Evolutionary conservation across 495 filamentous ascomycete genomes (phyloP), one percentile per base, ranked within the genome.

Genomic region (Emericellopsis terricola): DNA sequence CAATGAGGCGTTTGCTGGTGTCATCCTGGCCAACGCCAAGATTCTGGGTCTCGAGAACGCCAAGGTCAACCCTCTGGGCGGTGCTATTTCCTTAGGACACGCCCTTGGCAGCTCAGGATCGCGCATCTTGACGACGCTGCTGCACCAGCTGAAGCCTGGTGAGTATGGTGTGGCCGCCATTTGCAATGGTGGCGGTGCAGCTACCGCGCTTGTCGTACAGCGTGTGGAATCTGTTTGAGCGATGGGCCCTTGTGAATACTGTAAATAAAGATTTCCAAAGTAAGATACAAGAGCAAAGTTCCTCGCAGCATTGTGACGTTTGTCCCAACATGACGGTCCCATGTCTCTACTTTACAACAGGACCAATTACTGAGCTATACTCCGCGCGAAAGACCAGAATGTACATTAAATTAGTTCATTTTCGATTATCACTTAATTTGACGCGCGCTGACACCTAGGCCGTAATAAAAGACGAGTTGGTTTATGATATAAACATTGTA

Each of bases 1-100:
- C 56, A 97, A 97, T 53, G 89, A 97, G 52, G 89, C 89, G 0
- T 97, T 97, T 52, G 87, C 87, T 10, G 87, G 81, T 0, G 87
- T 94, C 10, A 92, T 94, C 55, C 85, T 86, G 53, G 87, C 87
- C 7, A 94, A 94, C 44, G 78, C 82, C 46, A 80, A 89, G 77
- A 87, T 86, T 39, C 73, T 92, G 16, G 78, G 73, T 21, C 68
- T 94, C 7, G 64, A 85, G 39, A 57, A 65, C 28, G 76, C 75
- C 8, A 78, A 69, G 19, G 81, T 97, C 23, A 97, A 97, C 47
- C 75, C 74, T 15, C 66, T 84, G 1, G 89, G 89, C 34, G 89
- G 89, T 31, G 89, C 89, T 2, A 93, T 97, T 36, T 74, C 85
- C 7, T 60, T 94, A n/a, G 89, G 89, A 10, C 89, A 97, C 45